These are phyloP conservation scores for Kockovaella imperatae DNA, from an alignment of 768 basidiomycete genomes.

Conservation along the genomic window DNA sequence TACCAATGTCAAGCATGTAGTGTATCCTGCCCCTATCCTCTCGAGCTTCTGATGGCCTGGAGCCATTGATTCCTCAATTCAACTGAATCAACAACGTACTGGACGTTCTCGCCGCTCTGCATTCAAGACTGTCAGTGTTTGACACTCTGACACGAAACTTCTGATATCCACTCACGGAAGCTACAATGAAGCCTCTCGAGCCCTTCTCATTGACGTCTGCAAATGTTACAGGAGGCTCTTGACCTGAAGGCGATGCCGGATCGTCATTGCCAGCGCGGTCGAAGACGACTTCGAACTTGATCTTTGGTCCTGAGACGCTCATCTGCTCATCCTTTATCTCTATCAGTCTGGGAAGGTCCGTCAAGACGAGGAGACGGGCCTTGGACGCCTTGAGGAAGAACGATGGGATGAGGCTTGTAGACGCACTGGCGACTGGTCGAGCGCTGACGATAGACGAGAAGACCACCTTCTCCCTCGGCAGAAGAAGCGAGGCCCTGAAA, in stretches of 20 bases:
- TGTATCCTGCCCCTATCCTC: too few relatives aligned
- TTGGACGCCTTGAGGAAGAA: constrained; percentile 31
- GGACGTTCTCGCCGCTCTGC: constrained; percentile 12
- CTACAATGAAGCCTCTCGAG: neutral
- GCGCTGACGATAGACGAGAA: constrained; percentile 26
- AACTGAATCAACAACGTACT: constrained; percentile 18
- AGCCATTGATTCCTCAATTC: constrained; percentile 24
- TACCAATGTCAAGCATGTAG: too few relatives aligned
- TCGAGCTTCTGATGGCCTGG: constrained; percentile 5
- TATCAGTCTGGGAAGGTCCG: constrained; percentile 40
- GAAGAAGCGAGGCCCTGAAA: constrained; percentile 24
- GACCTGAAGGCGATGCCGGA: neutral
- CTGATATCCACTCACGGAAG: neutral
- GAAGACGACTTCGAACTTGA: constrained; percentile 4
- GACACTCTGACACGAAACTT: neutral
- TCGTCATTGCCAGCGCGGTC: neutral
- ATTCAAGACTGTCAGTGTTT: neutral
- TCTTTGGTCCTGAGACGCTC: neutral
- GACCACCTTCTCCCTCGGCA: constrained; percentile 33
- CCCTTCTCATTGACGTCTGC: neutral
- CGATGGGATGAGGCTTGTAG: constrained; percentile 24
- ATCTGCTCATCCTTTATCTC: constrained; percentile 38
- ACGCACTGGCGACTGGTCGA: constrained; percentile 5
- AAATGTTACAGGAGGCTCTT: neutral
- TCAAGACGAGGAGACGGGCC: constrained; percentile 30